Evolutionary conservation across 495 filamentous ascomycete genomes (phyloP).

Genomic region (Talaromyces ruber): DNA sequence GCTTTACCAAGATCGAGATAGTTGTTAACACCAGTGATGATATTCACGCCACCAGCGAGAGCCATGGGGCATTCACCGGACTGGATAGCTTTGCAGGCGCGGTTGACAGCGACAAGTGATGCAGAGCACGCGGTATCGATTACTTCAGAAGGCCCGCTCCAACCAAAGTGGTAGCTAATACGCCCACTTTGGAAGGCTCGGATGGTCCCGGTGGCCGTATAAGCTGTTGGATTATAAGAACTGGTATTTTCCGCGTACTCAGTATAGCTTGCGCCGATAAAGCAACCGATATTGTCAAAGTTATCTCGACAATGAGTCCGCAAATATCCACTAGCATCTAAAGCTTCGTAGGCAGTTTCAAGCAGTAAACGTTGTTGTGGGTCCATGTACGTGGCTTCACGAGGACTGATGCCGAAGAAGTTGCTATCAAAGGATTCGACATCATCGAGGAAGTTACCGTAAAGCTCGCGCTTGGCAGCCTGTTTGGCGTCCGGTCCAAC

Average conservation of each 20-base stretch:
- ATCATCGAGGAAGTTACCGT: constrained; percentile 30
- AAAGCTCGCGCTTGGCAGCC: constrained; percentile 16
- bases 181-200: constrained; percentile 8
- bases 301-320: constrained; percentile 14
- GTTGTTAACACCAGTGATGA: constrained; percentile 20
- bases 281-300: constrained; percentile 17
- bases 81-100: constrained; percentile 15
- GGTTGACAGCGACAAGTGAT: constrained; percentile 12
- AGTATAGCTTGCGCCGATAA: constrained; percentile 7
- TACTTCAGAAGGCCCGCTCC: constrained; percentile 19
- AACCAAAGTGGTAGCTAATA: constrained; percentile 19
- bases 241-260: constrained; percentile 22
- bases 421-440: constrained; percentile 3
- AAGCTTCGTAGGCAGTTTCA: constrained; percentile 10
- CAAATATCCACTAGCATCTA: constrained; percentile 21
- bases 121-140: constrained; percentile 24
- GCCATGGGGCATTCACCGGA: constrained; percentile 25
- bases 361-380: constrained; percentile 8
- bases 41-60: constrained; percentile 25
- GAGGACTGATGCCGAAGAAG: constrained; percentile 5
- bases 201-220: constrained; percentile 13
- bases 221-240: constrained; percentile 9
- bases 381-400: constrained; percentile 6
- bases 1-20: constrained; percentile 27
- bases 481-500: constrained; percentile 16